Conservation (phyloP, 495 filamentous ascomycete species). For the Penicillium parvum region DNA sequence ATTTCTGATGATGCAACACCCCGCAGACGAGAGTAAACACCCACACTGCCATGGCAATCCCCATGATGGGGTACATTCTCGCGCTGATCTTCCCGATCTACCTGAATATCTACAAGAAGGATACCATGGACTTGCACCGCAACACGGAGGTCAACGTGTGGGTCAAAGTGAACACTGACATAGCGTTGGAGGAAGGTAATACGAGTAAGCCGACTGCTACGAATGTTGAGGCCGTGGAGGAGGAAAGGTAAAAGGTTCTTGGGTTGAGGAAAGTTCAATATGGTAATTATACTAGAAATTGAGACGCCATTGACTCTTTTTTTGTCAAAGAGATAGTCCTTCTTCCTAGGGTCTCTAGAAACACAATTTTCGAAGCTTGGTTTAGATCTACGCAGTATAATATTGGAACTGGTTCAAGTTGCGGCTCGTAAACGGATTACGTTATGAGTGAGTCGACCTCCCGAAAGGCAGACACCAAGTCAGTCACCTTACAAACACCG, state of each 20-base stretch:
- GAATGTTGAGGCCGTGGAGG: conserved; percentile 7
- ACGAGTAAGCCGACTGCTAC: conserved; percentile 8
- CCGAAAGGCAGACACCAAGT: too few relatives aligned
- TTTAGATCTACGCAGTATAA: too few relatives aligned
- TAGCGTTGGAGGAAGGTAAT: conserved; percentile 13
- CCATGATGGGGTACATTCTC: conserved; percentile 35
- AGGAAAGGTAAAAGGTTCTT: not conserved
- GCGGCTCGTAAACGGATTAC: too few relatives aligned
- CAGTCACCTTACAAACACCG: too few relatives aligned
- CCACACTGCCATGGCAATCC: conserved; percentile 42
- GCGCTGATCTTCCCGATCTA: conserved; percentile 47
- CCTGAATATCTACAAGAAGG: conserved; percentile 42
- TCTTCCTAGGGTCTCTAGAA: too few relatives aligned
- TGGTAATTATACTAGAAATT: not conserved
- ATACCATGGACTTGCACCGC: conserved; percentile 44
- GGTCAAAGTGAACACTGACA: conserved; percentile 10
- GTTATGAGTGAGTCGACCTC: too few relatives aligned
- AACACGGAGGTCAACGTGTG: conserved; percentile 32
- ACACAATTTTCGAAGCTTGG: too few relatives aligned
- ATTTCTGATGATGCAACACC: not conserved
- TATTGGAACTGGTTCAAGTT: too few relatives aligned
- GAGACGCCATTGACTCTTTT: too few relatives aligned
- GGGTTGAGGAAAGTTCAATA: not conserved
- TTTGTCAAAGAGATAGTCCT: too few relatives aligned
- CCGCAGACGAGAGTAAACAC: conserved; percentile 9